Base-by-base conservation (phyloP, 441 rosid species). In the Populus trichocarpa region DNA sequence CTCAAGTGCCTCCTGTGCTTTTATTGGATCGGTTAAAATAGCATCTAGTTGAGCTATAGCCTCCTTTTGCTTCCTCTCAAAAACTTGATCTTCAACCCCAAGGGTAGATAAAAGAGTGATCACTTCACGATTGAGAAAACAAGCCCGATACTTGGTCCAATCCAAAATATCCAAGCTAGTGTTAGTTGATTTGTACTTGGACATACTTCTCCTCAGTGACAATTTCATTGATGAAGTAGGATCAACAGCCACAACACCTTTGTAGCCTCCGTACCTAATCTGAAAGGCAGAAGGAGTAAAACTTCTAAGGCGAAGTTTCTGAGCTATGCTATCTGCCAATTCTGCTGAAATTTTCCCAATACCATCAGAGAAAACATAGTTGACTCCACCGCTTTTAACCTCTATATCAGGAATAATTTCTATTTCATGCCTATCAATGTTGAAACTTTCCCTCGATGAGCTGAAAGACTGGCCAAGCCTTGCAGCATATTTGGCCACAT, bases 1-100 rank as follows among this genome's bases (percentile, higher is more conserved):
- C 53, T 88, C 96, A 63, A 92, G 84, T 73, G 94, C 93, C 69
- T 92, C 93, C 18, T 70, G 85, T 71, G 99, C 97, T 70, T 40
- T 87, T 25, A 84, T 28, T 3, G 91, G 89, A 84, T 95, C 89
- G 0, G 80, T 85, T 61, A 91, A 74, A 50, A 89, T 87, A 0
- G 89, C 88, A 79, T 94, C 87, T 42, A 94, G 83, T 71, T 81
- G 82, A 67, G 25, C 79, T 11, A 86, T 69, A 8, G 75, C 85
- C 35, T 77, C 81, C 82, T 82, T 84, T 72, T 92, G 97, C 68
- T 85, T 94, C 78, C 72, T 79, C 78, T 86, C 87, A 36, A 94
- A 89, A n/a, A 79, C 84, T 22, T 16, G 11, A 40, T 89, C 86
- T 9, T 63, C 33, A 69, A 89, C 79, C 0, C 88, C 83, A 14